A percentile compares a stretch with the other conserved stretches of the same genome.
Conservation (phyloP, 2,329 filamentous ascomycete genomes). For the Fusarium buxicola region DNA sequence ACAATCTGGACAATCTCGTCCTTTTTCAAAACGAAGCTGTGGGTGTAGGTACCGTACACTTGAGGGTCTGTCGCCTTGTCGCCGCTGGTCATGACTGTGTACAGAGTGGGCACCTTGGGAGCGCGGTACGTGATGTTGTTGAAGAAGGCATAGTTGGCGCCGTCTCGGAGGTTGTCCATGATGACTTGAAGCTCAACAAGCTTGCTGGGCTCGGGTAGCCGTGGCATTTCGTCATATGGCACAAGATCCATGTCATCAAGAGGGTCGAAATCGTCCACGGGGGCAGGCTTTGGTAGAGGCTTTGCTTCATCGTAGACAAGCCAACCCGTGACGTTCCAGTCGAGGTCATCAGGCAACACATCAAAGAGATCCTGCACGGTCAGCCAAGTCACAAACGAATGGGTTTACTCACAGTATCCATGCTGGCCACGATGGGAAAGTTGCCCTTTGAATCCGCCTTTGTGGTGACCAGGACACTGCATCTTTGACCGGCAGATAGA, state of each 20-base stretch:
- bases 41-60: conserved; percentile 75
- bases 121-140: conserved; percentile 81
- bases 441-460: conserved; percentile 70
- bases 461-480: conserved; percentile 70
- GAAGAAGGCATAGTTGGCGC: conserved; percentile 72
- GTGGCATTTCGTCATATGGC: conserved; percentile 72
- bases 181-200: conserved; percentile 72
- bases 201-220: conserved; percentile 72
- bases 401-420: conserved; percentile 68
- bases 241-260: conserved; percentile 81
- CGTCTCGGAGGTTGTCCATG: conserved; percentile 71
- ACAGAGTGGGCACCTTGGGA: conserved; percentile 83
- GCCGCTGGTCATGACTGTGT: conserved; percentile 76
- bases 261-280: conserved; percentile 71
- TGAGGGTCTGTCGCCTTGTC: conserved; percentile 67
- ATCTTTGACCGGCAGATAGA: conserved; percentile 74
- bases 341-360: conserved; percentile 71
- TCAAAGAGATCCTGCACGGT: conserved; percentile 71
- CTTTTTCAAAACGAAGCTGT: conserved; percentile 75
- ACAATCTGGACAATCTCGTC: conserved; percentile 78
- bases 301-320: conserved; percentile 66
- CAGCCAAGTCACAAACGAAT: neutral
- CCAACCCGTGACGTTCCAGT: conserved; percentile 76
- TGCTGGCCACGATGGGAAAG: conserved; percentile 75
- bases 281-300: conserved; percentile 61